Evolutionary conservation across 345 rosid species (phyloP).

Genomic region (Bruguiera gymnorhiza): DNA sequence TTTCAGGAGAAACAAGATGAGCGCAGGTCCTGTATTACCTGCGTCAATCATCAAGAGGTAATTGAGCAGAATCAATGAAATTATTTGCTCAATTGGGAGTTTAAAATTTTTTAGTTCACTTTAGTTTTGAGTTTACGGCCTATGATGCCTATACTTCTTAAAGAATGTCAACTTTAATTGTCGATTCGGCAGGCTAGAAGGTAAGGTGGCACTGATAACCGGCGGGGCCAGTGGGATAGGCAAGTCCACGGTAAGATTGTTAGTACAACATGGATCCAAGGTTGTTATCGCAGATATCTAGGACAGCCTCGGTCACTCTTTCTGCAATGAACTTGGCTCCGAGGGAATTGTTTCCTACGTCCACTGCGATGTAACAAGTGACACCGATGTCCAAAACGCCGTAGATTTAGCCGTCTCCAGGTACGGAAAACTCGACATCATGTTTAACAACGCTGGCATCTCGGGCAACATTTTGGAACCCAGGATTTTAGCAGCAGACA

Average conservation of each 20-base stretch:
- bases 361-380: conserved; percentile 29
- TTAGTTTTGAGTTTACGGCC: too few species aligned
- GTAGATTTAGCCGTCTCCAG: conserved; percentile 22
- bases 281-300: conserved; percentile 29
- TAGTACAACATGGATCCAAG: conserved; percentile 24
- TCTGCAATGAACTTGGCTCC: conserved; percentile 12
- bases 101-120: too few species aligned
- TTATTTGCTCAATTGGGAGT: too few species aligned
- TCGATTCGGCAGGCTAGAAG: conserved; percentile 18
- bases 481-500: background rate
- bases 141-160: too few species aligned
- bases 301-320: conserved; percentile 20
- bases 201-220: conserved; percentile 34
- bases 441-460: conserved; percentile 31
- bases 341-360: conserved; percentile 13
- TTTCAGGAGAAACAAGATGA: too few species aligned
- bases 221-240: conserved; percentile 32
- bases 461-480: background rate
- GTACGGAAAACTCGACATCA: conserved; percentile 33
- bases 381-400: conserved; percentile 18
- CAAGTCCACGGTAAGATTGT: conserved; percentile 16
- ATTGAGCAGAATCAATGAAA: too few species aligned
- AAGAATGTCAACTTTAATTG: too few species aligned
- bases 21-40: too few species aligned
- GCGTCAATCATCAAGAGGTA: too few species aligned